Evolutionary conservation across 768 basidiomycete species (phyloP).

Genomic region (Podaxis mareebaensis): DNA sequence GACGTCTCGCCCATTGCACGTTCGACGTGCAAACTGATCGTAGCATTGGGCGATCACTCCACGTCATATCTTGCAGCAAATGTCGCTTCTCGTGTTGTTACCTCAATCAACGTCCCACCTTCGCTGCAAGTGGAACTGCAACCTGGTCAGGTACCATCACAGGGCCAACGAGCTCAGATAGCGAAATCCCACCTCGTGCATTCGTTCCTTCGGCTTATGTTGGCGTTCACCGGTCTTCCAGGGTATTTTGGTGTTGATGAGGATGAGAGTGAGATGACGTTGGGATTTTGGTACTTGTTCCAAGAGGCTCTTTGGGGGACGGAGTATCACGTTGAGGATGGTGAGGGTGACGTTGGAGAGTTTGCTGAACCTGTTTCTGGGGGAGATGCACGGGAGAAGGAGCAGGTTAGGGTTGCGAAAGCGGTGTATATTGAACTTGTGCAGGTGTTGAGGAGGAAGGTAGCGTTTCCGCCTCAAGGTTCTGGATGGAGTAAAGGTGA

Average conservation of each 20-base stretch:
- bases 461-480: slow-evolving; percentile 62
- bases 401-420: slow-evolving; percentile 59
- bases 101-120: slow-evolving; percentile 8
- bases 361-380: slow-evolving; percentile 21
- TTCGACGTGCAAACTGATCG: slow-evolving; percentile 79
- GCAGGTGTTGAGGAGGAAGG: slow-evolving; percentile 67
- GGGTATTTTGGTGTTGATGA: slow-evolving; percentile 84
- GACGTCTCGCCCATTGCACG: slow-evolving; percentile 58
- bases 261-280: slow-evolving; percentile 83
- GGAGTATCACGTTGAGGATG: slow-evolving; percentile 46
- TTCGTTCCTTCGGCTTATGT: slow-evolving; percentile 65
- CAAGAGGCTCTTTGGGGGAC: slow-evolving; percentile 84
- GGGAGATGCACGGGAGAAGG: slow-evolving; percentile 26
- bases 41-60: slow-evolving; percentile 85
- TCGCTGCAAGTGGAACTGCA: slow-evolving; percentile 5
- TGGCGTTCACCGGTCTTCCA: slow-evolving; percentile 70
- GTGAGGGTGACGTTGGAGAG: slow-evolving; percentile 36
- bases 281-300: slow-evolving; percentile 88
- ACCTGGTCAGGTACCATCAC: slow-evolving; percentile 33
- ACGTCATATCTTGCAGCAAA: slow-evolving; percentile 72
- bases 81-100: slow-evolving; percentile 44
- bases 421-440: slow-evolving; percentile 82
- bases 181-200: slow-evolving; percentile 60
- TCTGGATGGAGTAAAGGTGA: slow-evolving; percentile 71
- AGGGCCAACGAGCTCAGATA: slow-evolving; percentile 26